Base-by-base conservation (phyloP, 2,329 filamentous ascomycete species). In the Cytospora piceicola region DNA sequence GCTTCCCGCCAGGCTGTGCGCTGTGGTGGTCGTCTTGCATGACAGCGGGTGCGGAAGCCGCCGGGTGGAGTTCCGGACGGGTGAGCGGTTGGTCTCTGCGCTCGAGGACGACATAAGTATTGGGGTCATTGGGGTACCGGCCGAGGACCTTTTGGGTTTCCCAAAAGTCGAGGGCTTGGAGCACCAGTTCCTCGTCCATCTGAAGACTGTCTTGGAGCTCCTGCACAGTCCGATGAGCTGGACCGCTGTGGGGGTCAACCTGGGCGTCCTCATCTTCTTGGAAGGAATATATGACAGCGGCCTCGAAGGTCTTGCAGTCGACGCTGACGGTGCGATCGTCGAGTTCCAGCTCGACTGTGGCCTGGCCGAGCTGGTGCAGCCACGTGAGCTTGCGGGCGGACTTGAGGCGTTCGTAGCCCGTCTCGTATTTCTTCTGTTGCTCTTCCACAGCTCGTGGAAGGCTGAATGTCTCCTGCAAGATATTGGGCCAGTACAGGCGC, bases 401-500 rank as follows among this genome's bases (percentile, higher is more conserved):
- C 75, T 97, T 97, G 71, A 95, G 86, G 6, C 83, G 81, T 73
- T 94, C 89, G 73, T 96, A 98, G 17, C 89, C 89, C 6, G 82
- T 76, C 64, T 90, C 89, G 75, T 97, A 98, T 57, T 80, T 82
- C 58, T 84, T 79, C 75, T 96, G 92, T 34, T 91, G 79, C 4
- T 83, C 77, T 2, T 76, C 74, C 54, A 93, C 84, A 2, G 82
- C 79, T 0, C 76, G 67, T 0, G 92, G 92, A 3, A 93, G 80
- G 27, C 79, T 75, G 74, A 93, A 93, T 3, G 82, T 81, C 64
- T 92, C 90, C 67, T 88, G 85, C 58, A 91, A 86, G 27, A 97
- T 81, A 12, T 88, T 85, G 0, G 95, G 95, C 95, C 95, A 99
- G 81, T 96, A 99, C 68, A 97, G 88, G 27, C 93, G 88, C 0